Evolutionary conservation across 2,329 filamentous ascomycete genomes (phyloP), one percentile per base, ranked within the genome.

Genomic region (Rhinocladiella similis): DNA sequence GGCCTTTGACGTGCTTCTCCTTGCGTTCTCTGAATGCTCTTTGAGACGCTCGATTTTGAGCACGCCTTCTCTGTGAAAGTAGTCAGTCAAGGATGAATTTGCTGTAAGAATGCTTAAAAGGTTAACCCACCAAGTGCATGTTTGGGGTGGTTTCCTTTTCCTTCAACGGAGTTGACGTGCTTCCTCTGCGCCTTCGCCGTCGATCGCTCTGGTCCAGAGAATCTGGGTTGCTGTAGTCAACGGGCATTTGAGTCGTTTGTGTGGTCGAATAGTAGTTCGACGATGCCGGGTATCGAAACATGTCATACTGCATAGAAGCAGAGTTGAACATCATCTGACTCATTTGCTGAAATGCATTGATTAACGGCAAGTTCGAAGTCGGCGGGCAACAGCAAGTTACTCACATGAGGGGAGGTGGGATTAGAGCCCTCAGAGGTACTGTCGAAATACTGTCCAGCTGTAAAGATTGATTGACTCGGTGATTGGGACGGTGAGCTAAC

Each of bases 11-110:
- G 67, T 95, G 92, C 76, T 89, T 94, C 73, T 97, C 92, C 75
- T 96, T 97, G 60, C 92, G 88, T 73, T 97, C 92, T 52, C 92
- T 85, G 80, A 97, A 97, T 5, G 92, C 92, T 56, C 92, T 84
- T 74, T 97, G 92, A 4, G 92, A 92, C 7, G 92, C 92, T 64
- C 92, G 84, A 67, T 97, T 97, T 70, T 97, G 92, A 12, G 94
- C 94, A 77, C 97, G 97, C 39, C 91, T 88, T 77, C 96, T 95
- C 91, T 96, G 67, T 33, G 18, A 16, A 7, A n/a, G n/a, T 16
- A 19, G 38, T 41, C 10, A 41, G 48, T 6, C n/a, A 19, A 50
- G 48, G 61, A 54, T 61, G 56, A 57, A 9, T 29, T 19, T 50
- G 18, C 49, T 52, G 57, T 41, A 12, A 19, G 14, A 48, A 13